Evolutionary conservation across 495 filamentous ascomycete species (phyloP).

Genomic region (Cercophora samala): DNA sequence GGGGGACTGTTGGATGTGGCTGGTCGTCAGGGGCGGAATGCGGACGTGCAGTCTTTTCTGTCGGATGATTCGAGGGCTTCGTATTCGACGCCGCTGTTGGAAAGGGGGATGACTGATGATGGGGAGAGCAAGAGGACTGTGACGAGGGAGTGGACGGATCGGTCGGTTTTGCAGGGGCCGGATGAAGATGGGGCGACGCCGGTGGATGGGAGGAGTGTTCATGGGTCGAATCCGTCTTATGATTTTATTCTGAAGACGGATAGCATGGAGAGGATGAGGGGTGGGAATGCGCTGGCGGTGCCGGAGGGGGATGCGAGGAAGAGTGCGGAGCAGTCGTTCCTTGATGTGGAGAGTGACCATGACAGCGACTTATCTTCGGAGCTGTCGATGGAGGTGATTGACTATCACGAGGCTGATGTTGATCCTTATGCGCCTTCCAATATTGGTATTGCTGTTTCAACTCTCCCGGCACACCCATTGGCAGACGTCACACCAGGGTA

Average conservation of each 20-base stretch:
- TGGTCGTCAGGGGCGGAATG: slow-evolving; percentile 21
- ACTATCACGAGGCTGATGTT: slow-evolving; percentile 43
- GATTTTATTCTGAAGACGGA: slow-evolving; percentile 49
- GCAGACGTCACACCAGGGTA: slow-evolving; percentile 30
- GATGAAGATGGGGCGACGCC: slow-evolving; percentile 27
- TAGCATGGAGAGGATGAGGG: slow-evolving; percentile 40
- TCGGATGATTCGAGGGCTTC: slow-evolving; percentile 54
- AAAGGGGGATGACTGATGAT: slow-evolving; percentile 65
- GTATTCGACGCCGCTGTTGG: slow-evolving; percentile 74
- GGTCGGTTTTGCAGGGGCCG: slow-evolving; percentile 42
- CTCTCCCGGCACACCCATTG: slow-evolving; percentile 62
- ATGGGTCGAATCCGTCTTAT: slow-evolving; percentile 41
- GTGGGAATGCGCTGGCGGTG: slow-evolving; percentile 25
- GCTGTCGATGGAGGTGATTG: slow-evolving; percentile 65
- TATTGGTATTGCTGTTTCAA: slow-evolving; percentile 45
- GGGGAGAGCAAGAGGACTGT: slow-evolving; percentile 38
- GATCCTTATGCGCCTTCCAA: slow-evolving; percentile 30
- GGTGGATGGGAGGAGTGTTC: slow-evolving; percentile 33
- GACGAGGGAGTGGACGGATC: slow-evolving; percentile 45
- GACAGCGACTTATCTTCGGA: slow-evolving; percentile 79
- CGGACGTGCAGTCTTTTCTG: slow-evolving; percentile 44
- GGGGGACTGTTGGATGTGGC: slow-evolving; percentile 27
- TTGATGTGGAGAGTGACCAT: slow-evolving; percentile 65
- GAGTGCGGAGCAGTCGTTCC: slow-evolving; percentile 55
- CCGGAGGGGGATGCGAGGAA: slow-evolving; percentile 13